phyloP scores from a whole-genome alignment of 768 basidiomycete species.

The Termitomyces sp. region DNA sequence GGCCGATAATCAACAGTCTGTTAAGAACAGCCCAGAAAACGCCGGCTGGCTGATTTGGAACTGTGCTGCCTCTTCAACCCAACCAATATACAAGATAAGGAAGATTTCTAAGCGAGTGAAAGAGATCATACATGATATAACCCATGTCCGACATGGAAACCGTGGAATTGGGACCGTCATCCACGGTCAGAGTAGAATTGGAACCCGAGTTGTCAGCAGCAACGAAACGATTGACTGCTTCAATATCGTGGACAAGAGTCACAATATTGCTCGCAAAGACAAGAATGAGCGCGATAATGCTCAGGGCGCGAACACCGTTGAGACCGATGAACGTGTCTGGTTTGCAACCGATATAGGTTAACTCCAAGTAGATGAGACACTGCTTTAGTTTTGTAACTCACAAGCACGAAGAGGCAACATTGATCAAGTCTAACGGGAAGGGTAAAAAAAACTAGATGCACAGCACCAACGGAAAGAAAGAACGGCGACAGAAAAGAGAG shows the following conservation, averaged over 20 bases:
- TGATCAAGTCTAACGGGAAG: slow-evolving; percentile 4
- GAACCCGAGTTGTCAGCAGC: slow-evolving; percentile 29
- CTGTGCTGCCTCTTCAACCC: slow-evolving; percentile 57
- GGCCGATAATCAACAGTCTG: slow-evolving; percentile 81
- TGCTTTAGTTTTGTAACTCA: slow-evolving; percentile 7
- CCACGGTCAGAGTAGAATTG: slow-evolving; percentile 16
- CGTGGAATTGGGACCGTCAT: slow-evolving; percentile 15
- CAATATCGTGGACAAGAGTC: slow-evolving; percentile 65
- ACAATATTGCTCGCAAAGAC: slow-evolving; percentile 79
- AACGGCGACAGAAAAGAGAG: slow-evolving; percentile 13
- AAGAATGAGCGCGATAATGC: slow-evolving; percentile 73
- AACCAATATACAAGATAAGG: slow-evolving; percentile 3
- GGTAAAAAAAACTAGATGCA: slow-evolving; percentile 13
- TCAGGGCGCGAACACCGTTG: slow-evolving; percentile 72
- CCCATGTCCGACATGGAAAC: slow-evolving; percentile 50
- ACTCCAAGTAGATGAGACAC: neutral
- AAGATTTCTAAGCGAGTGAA: neutral
- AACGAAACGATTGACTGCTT: slow-evolving; percentile 67
- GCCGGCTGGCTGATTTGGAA: slow-evolving; percentile 88
- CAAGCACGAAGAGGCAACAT: slow-evolving; percentile 22
- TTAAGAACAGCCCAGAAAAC: slow-evolving; percentile 90
- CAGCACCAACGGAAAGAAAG: slow-evolving; percentile 16
- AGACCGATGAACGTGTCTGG: slow-evolving; percentile 68
- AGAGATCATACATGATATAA: slow-evolving; percentile 62
- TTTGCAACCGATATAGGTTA: neutral